phyloP scores from a whole-genome alignment of 257 asterid species.

The Solanum clarkiae region DNA sequence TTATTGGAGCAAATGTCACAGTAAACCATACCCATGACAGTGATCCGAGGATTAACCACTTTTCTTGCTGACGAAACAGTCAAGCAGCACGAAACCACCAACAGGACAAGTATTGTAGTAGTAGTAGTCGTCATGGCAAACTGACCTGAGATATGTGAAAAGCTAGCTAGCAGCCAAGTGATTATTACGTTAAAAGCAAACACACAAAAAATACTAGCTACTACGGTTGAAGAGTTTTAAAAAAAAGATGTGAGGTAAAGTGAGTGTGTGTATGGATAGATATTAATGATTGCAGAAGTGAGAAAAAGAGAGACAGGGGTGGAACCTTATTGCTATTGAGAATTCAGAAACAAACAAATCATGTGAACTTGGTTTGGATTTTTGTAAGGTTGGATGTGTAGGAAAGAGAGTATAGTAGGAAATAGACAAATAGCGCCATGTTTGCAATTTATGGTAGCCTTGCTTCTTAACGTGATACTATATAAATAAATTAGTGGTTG shows the following conservation, averaged over 20 bases:
- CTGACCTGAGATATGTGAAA: neutral
- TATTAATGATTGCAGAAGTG: neutral
- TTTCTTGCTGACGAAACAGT: conserved; percentile 24
- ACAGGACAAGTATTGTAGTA: conserved; percentile 14
- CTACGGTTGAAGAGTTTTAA: neutral
- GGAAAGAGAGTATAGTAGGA: neutral
- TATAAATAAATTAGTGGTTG: neutral
- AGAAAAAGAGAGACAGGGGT: conserved; percentile 14
- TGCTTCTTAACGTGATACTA: neutral
- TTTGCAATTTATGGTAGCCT: neutral
- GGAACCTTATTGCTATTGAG: conserved; percentile 16
- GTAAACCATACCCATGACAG: conserved; percentile 96
- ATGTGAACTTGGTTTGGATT: conserved; percentile 69
- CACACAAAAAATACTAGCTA: neutral
- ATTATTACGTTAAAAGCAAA: neutral
- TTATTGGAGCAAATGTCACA: conserved; percentile 88
- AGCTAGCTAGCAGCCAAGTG: neutral
- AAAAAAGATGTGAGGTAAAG: neutral
- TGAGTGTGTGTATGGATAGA: neutral
- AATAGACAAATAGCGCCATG: neutral
- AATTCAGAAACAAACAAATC: conserved; percentile 26
- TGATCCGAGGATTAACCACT: conserved; percentile 40
- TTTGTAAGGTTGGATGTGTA: conserved; percentile 13
- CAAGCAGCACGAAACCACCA: conserved; percentile 21
- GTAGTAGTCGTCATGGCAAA: conserved; percentile 1